phyloP scores from a whole-genome alignment of 371 early-diverging fungal genomes.

The Mortierella sp. region DNA sequence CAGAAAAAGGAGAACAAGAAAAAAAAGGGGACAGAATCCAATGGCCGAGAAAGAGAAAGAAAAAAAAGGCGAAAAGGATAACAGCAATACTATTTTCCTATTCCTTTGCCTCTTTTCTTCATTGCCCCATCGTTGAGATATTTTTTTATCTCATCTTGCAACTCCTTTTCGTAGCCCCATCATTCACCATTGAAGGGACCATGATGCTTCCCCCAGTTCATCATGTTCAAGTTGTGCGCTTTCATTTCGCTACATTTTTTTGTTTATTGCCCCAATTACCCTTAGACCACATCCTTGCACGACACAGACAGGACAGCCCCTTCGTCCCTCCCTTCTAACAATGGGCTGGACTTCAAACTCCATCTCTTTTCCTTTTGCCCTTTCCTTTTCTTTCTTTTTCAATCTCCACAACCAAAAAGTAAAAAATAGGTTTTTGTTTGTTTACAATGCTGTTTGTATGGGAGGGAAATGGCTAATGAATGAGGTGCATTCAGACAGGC shows the following conservation, averaged over 20 bases:
- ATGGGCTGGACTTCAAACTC: conserved; percentile 1
- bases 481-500: neutral
- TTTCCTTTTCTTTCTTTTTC: neutral
- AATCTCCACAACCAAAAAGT: conserved; percentile 8
- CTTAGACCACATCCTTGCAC: conserved; percentile 15
- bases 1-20: neutral
- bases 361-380: conserved; percentile 5
- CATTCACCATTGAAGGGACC: neutral
- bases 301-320: neutral
- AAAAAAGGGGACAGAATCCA: neutral
- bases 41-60: neutral
- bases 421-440: neutral
- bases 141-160: conserved; percentile 9
- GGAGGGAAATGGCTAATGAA: neutral
- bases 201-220: neutral
- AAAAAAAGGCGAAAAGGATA: neutral
- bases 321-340: too few species aligned
- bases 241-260: neutral
- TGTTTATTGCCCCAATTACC: neutral
- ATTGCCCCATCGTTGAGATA: conserved; percentile 4
- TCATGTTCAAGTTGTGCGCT: neutral
- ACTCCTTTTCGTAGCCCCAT: neutral
- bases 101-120: neutral
- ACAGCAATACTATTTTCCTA: neutral
- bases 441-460: neutral